Conservation (phyloP, 768 basidiomycete species). For the Podaxis sp. region DNA sequence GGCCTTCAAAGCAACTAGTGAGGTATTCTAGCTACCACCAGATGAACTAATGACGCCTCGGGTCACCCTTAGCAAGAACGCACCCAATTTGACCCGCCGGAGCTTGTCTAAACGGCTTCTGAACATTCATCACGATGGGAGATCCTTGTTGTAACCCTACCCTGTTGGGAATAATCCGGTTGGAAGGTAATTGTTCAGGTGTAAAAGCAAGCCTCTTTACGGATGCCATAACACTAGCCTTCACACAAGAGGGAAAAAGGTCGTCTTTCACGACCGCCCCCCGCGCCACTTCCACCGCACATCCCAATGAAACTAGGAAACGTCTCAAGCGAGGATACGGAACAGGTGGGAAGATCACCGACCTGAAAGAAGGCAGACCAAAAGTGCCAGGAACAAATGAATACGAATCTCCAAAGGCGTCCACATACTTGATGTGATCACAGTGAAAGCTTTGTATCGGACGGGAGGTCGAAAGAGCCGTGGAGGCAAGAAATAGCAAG, state of each 20-base stretch:
- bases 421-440: constrained; percentile 24
- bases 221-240: too few species aligned
- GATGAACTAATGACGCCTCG: neutral
- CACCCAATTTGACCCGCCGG: constrained; percentile 10
- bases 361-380: neutral
- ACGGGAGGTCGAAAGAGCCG: neutral
- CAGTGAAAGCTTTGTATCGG: constrained; percentile 29
- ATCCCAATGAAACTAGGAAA: neutral
- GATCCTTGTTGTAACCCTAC: neutral
- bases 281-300: too few species aligned
- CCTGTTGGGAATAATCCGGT: constrained; percentile 1
- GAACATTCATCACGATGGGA: neutral
- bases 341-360: neutral
- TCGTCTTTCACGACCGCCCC: too few species aligned
- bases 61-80: neutral
- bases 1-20: constrained; percentile 1
- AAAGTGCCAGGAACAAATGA: constrained; percentile 2
- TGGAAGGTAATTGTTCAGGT: neutral
- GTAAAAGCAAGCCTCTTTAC: constrained; percentile 4
- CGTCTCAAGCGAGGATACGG: neutral
- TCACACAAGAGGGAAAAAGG: too few species aligned
- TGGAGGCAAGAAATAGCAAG: neutral
- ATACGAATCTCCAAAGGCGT: constrained; percentile 6
- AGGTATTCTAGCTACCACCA: neutral
- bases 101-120: neutral